Evolutionary conservation across 129 eudicot species (phyloP).

Genomic region (Saposhnikovia divaricata): DNA sequence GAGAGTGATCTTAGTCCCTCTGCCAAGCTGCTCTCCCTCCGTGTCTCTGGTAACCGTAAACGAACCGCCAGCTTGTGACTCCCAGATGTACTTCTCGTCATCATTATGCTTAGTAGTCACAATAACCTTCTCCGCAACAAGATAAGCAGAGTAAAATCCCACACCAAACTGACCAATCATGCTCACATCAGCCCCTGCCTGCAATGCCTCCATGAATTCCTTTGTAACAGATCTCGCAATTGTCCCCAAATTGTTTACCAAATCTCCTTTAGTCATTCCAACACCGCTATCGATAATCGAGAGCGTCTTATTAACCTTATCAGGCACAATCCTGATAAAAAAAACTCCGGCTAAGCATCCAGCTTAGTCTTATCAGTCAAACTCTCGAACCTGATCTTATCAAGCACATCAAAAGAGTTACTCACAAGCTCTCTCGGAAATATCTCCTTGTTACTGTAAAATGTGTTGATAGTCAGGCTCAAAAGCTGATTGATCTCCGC

Average conservation of each 20-base stretch:
- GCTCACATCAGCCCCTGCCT: background rate
- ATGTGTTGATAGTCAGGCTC: no score
- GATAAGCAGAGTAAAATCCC: background rate
- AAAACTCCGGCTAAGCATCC: background rate
- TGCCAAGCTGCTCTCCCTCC: background rate
- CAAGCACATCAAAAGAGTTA: no score
- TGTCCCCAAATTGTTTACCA: background rate
- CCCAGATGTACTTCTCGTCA: background rate
- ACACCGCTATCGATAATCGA: background rate
- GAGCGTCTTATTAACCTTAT: background rate
- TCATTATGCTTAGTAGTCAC: conserved; percentile 1
- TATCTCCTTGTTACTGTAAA: no score
- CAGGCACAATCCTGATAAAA: background rate
- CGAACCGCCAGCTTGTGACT: background rate
- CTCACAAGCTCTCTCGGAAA: no score
- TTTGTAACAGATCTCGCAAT: no score
- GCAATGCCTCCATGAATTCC: no score
- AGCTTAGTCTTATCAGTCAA: background rate
- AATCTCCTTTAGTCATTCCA: background rate
- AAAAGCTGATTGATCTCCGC: no score
- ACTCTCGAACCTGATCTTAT: background rate
- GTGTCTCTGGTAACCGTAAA: background rate
- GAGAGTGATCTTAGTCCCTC: background rate
- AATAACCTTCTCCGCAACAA: background rate
- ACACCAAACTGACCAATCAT: background rate